Conservation (phyloP, 1,139 yeast genomes). For the Arxiozyma slooffiae region DNA sequence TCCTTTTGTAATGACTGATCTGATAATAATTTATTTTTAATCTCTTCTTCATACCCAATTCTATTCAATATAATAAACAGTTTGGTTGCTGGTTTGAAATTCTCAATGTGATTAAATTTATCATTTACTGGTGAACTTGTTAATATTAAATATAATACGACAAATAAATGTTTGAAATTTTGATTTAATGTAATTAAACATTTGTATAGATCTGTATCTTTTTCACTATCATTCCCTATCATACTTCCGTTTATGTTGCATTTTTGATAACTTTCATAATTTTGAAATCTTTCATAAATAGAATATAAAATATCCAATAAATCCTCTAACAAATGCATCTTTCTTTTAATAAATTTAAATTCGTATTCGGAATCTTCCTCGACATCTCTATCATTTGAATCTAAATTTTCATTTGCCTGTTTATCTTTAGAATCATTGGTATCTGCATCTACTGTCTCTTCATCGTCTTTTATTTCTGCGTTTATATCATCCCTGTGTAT, state of each 20-base stretch:
- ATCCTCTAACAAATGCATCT: slow-evolving; percentile 13
- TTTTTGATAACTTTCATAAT: neutral
- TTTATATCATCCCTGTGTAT: neutral
- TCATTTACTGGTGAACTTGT: neutral
- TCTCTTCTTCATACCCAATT: neutral
- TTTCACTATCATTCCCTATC: neutral
- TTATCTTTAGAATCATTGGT: too few relatives aligned
- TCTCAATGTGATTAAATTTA: neutral
- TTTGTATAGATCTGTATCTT: neutral
- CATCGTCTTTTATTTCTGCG: neutral
- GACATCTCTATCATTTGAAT: neutral
- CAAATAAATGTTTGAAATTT: neutral
- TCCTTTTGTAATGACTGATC: neutral
- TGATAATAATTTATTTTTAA: neutral
- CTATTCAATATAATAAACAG: neutral
- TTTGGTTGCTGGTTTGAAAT: neutral
- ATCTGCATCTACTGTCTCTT: neutral
- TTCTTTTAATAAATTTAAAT: slow-evolving; percentile 14
- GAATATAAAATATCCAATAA: slow-evolving; percentile 6
- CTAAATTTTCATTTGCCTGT: neutral
- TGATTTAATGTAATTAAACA: neutral
- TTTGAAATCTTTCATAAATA: slow-evolving; percentile 1
- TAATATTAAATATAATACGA: neutral
- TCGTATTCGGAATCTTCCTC: slow-evolving; percentile 7
- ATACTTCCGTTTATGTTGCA: neutral